Evolutionary conservation across 129 eudicot genomes (phyloP), one percentile per base, ranked within the genome.

Genomic region (Flaveria bidentis): DNA sequence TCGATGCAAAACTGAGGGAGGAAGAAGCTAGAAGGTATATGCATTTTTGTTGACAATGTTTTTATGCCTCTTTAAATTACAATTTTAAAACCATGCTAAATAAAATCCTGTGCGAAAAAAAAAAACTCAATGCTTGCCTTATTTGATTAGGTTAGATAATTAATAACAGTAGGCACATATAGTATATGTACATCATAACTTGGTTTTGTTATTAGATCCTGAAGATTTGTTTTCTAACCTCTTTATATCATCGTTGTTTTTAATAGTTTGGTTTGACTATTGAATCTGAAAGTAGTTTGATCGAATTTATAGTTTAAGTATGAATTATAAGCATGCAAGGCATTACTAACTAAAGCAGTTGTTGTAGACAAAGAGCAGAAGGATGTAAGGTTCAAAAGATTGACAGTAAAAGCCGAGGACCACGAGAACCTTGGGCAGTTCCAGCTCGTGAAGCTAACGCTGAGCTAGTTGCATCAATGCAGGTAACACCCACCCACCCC

Each of bases 1-100:
- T 92, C n/a, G 96, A 92, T 84, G 96, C 92, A 65, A 89, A 87
- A 82, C 6, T 82, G 75, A 86, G 97, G n/a, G 91, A 92, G 62
- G 97, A 92, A 61, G 89, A 87, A 85, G 80, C 84, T 49, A 82
- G 84, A 82, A 88, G 96, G 97, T 92, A 73, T 47, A 47, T 69
- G 58, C 58, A 55, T 53, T 8, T 45, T 41, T 62, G n/a, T 62
- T 25, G 44, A 57, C n/a, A 41, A 58, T 4, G 26, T 44, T 73
- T 73, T 67, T 16, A 23, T 9, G 22, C 23, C 58, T 41, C 13
- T 44, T 22, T 42, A 36, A 14, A 51, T 13, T 28, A 14, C 16
- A n/a, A 9, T 44, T 44, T 9, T 44, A 44, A 44, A 44, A 44
- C 47, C 47, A 44, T 9, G 47, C 47, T 44, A 33, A 33, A 4